Evolutionary conservation across 495 filamentous ascomycete genomes (phyloP).

Genomic region (Hypoxylon crocopeplum): DNA sequence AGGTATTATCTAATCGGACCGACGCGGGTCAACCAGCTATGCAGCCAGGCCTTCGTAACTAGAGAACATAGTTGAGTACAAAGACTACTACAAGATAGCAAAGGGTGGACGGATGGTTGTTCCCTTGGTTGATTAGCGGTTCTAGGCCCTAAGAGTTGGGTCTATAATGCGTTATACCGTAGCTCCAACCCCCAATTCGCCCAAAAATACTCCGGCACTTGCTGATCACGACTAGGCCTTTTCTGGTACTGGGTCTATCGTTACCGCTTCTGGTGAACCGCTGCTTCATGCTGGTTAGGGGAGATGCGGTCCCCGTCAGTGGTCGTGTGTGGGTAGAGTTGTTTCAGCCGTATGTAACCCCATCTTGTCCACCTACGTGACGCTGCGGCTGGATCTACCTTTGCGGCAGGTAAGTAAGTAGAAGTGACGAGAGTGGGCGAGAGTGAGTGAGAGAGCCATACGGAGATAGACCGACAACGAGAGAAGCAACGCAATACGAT

Average conservation of each 20-base stretch:
- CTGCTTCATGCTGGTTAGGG: conserved; percentile 15
- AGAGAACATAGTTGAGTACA: not conserved
- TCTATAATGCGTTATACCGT: conserved; percentile 1
- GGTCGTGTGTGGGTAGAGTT: not conserved
- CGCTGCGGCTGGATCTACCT: not conserved
- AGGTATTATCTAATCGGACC: conserved; percentile 33
- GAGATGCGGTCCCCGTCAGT: conserved; percentile 17
- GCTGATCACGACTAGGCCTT: conserved; percentile 22
- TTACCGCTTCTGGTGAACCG: conserved; percentile 26
- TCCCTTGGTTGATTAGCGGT: conserved; percentile 17
- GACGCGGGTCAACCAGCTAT: conserved; percentile 16
- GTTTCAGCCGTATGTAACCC: conserved; percentile 16
- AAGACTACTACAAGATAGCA: not conserved
- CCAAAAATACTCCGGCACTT: conserved; percentile 26
- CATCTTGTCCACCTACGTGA: not conserved
- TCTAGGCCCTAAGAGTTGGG: conserved; percentile 19
- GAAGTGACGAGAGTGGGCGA: too few relatives aligned
- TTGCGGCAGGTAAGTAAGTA: too few relatives aligned
- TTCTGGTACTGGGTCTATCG: conserved; percentile 29
- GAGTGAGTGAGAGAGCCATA: too few relatives aligned
- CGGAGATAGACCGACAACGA: not conserved
- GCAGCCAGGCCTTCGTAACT: not conserved
- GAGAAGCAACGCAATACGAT: conserved; percentile 10
- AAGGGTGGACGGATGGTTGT: not conserved
- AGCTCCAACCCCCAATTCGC: conserved; percentile 23